These are phyloP conservation scores for Sarocladium brachiariae DNA, from an alignment of 2,329 filamentous ascomycete genomes.

Conservation along the genomic window DNA sequence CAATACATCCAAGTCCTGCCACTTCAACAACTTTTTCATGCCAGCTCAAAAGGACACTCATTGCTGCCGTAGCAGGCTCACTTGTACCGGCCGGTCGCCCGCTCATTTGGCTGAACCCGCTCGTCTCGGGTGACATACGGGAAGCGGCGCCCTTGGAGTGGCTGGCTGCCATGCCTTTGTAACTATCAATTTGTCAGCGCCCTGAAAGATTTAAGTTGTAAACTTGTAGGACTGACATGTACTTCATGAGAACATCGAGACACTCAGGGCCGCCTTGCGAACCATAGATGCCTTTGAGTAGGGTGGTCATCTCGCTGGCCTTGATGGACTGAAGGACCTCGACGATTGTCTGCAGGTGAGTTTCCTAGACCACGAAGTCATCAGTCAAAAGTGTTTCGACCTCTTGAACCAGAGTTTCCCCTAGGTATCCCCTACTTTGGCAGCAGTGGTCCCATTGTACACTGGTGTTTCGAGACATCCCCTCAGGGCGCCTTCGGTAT, in stretches of 20 bases:
- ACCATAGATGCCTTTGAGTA: constrained; percentile 74
- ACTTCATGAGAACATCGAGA: constrained; percentile 95
- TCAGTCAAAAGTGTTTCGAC: not conserved
- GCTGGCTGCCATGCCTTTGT: constrained; percentile 75
- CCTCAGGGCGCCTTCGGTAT: constrained; percentile 78
- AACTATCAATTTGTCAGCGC: constrained; percentile 40
- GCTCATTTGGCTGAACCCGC: constrained; percentile 79
- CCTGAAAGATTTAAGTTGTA: not conserved
- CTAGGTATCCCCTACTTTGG: constrained; percentile 41
- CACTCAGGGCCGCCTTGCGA: constrained; percentile 76
- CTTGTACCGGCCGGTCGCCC: constrained; percentile 44
- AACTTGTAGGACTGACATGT: constrained; percentile 58
- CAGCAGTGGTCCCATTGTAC: constrained; percentile 53
- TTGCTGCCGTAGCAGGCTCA: constrained; percentile 73
- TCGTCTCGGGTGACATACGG: constrained; percentile 63
- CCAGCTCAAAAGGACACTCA: constrained; percentile 97
- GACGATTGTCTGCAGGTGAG: constrained; percentile 79
- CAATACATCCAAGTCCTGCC: constrained; percentile 83
- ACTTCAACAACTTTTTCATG: constrained; percentile 98
- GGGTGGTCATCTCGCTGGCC: constrained; percentile 87
- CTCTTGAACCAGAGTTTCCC: not conserved
- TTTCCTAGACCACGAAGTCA: constrained; percentile 49
- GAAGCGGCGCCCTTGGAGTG: constrained; percentile 32
- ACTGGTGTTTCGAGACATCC: constrained; percentile 81
- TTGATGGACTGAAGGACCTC: constrained; percentile 96